These are phyloP conservation scores for Neopestalotiopsis sp. DNA, from an alignment of 2,329 filamentous ascomycete genomes.

Conservation along the genomic window DNA sequence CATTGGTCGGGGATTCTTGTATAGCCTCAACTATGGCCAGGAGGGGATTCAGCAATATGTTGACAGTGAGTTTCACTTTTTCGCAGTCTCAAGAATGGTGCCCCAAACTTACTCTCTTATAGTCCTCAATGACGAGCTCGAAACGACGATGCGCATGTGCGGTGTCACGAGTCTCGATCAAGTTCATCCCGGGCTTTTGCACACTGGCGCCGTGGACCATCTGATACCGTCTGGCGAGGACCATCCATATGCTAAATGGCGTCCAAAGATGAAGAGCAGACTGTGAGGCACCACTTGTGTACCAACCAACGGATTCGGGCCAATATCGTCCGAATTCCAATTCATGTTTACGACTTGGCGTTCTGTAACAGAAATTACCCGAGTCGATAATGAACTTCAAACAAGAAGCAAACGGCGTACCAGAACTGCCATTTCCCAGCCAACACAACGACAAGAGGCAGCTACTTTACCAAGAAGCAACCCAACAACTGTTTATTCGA, in stretches of 20 bases:
- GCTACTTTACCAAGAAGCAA: no score
- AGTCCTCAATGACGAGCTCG: slow-evolving; percentile 64
- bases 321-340: no score
- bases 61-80: slow-evolving; percentile 48
- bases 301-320: no score
- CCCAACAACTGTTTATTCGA: no score
- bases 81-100: background rate
- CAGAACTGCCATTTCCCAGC: background rate
- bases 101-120: slow-evolving; percentile 17
- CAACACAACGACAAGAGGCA: background rate
- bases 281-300: no score
- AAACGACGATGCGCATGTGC: slow-evolving; percentile 70
- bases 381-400: no score
- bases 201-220: slow-evolving; percentile 56
- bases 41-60: slow-evolving; percentile 60
- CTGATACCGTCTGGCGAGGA: slow-evolving; percentile 47
- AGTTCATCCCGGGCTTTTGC: slow-evolving; percentile 64
- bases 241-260: slow-evolving; percentile 52
- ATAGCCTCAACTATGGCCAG: slow-evolving; percentile 64
- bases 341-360: no score
- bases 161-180: slow-evolving; percentile 67
- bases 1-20: slow-evolving; percentile 66
- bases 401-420: no score
- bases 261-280: slow-evolving; percentile 34
- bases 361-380: no score